Percentiles rank a stretch among this genome's conserved stretches.
Conservation (phyloP, 352 stramenopile genomes). For the Globisporangium acanthophoron region DNA sequence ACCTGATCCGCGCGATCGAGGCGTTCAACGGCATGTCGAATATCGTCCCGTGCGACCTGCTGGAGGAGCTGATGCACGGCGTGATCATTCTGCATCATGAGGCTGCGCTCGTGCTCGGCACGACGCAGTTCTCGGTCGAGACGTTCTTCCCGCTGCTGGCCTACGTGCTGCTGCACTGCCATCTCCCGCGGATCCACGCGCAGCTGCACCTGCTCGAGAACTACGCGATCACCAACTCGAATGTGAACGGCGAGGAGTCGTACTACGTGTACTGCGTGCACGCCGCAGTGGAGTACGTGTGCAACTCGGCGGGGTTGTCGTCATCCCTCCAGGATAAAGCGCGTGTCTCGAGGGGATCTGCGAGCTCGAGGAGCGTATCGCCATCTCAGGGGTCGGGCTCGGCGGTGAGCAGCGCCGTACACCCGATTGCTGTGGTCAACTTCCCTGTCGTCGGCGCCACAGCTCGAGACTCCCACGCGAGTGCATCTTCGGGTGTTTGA, state of each 20-base stretch:
- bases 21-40: constrained; percentile 78
- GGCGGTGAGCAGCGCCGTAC: neutral
- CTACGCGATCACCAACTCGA: constrained; percentile 73
- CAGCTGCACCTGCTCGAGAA: constrained; percentile 81
- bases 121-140: constrained; percentile 82
- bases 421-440: neutral
- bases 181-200: constrained; percentile 64
- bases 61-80: constrained; percentile 83
- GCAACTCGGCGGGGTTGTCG: constrained; percentile 43
- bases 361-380: neutral
- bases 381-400: neutral
- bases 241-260: constrained; percentile 82
- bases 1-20: constrained; percentile 62
- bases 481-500: neutral
- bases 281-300: constrained; percentile 78
- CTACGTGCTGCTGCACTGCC: constrained; percentile 76
- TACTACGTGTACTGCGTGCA: constrained; percentile 89
- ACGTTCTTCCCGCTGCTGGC: constrained; percentile 83
- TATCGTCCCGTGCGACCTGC: constrained; percentile 75
- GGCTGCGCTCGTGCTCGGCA: constrained; percentile 80
- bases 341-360: neutral
- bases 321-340: neutral
- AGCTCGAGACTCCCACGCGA: neutral
- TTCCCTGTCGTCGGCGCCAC: neutral
- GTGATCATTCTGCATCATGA: constrained; percentile 82